phyloP scores from a whole-genome alignment of 2,329 filamentous ascomycete species.

The Paecilomyces sp. region DNA sequence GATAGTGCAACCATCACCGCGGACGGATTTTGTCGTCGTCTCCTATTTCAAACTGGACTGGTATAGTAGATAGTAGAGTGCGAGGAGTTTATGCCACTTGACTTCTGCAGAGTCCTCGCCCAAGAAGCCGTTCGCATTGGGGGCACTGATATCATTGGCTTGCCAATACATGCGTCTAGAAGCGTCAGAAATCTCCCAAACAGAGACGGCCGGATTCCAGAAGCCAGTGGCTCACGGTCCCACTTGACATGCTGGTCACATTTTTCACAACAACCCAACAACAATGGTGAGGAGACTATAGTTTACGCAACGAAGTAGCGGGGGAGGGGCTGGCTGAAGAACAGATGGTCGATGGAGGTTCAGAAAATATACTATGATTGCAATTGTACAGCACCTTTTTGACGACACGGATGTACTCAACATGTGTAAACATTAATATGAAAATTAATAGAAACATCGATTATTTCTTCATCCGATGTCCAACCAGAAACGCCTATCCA shows the following conservation, averaged over 20 bases:
- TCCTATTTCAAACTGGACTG: not conserved
- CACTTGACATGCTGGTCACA: not conserved
- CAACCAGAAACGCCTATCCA: not conserved
- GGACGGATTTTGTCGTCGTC: not conserved
- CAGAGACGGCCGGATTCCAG: not conserved
- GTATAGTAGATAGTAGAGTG: not conserved
- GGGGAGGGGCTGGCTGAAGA: not conserved
- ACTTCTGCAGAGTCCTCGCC: too few relatives aligned
- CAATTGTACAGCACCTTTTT: not conserved
- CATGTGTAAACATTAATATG: not conserved
- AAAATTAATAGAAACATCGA: not conserved
- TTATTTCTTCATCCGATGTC: not conserved
- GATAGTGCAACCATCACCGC: not conserved
- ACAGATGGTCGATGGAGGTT: not conserved
- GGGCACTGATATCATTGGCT: not conserved
- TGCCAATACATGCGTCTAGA: not conserved
- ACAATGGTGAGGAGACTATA: not conserved
- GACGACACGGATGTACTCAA: not conserved
- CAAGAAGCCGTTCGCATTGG: not conserved
- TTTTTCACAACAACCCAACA: not conserved
- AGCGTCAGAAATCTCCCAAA: not conserved
- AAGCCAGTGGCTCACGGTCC: not conserved
- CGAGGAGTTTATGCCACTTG: too few relatives aligned
- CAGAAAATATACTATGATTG: not conserved
- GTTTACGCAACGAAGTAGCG: not conserved